Percentiles rank a stretch among this genome's conserved stretches.
phyloP scores from a whole-genome alignment of 768 basidiomycete species.

The Trametes cubensis region DNA sequence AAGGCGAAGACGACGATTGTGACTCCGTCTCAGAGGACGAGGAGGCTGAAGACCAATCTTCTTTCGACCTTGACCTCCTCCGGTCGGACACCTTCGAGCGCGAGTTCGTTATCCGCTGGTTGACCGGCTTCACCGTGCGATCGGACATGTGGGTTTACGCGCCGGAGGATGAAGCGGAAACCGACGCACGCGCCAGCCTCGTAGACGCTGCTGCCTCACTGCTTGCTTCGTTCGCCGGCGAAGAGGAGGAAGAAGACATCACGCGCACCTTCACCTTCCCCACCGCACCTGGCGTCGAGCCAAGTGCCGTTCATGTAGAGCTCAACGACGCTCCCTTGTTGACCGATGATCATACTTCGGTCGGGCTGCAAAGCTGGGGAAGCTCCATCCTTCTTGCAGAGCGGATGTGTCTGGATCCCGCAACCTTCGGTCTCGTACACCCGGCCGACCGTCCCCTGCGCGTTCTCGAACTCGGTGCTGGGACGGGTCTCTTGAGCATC shows the following conservation, averaged over 20 bases:
- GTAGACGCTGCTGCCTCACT: slow-evolving; percentile 62
- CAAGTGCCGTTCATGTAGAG: slow-evolving; percentile 46
- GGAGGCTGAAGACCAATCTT: neutral
- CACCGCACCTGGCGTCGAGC: slow-evolving; percentile 4
- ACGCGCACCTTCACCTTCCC: slow-evolving; percentile 58
- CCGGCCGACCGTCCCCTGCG: neutral
- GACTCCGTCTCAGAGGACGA: no score
- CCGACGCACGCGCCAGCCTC: slow-evolving; percentile 42
- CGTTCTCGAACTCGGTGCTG: slow-evolving; percentile 82
- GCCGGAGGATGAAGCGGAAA: slow-evolving; percentile 39
- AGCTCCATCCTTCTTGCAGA: slow-evolving; percentile 73
- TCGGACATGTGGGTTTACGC: slow-evolving; percentile 53
- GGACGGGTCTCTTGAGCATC: slow-evolving; percentile 84
- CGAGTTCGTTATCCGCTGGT: slow-evolving; percentile 70
- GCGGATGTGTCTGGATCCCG: slow-evolving; percentile 54
- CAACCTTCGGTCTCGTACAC: slow-evolving; percentile 40
- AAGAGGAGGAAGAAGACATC: slow-evolving; percentile 46
- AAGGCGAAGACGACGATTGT: slow-evolving; percentile 53
- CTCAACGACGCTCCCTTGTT: slow-evolving; percentile 72
- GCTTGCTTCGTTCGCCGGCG: slow-evolving; percentile 54
- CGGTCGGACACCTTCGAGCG: slow-evolving; percentile 69
- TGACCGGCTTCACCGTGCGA: slow-evolving; percentile 67
- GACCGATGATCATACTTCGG: slow-evolving; percentile 70
- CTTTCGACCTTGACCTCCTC: slow-evolving; percentile 47
- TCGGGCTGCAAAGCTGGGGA: slow-evolving; percentile 86